Base-by-base conservation (phyloP, 169 alveolate species). In the Cryptosporidium canis region DNA sequence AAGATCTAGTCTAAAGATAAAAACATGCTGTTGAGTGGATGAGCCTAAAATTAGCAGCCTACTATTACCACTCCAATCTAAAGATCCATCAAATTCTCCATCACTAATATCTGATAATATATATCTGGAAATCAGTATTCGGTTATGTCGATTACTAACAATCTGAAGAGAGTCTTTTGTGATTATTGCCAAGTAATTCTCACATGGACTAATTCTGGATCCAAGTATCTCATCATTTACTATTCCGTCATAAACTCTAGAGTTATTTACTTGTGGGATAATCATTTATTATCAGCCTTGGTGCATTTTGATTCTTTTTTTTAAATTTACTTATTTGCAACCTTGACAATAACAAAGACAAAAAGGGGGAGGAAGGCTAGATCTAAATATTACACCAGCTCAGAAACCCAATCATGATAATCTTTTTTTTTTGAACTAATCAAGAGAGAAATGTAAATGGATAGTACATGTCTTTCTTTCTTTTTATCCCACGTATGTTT, bases 81-180 rank as follows among this genome's bases (percentile, higher is more conserved):
- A 16, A 24, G 12, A 0, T 12, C 72, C 87, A 39, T 33, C 58
- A 58, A 58, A 61, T 27, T 51, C 48, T n/a, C 55, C 53, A 27
- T n/a, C n/a, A n/a, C n/a, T 24, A 21, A 12, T 8, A 41, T 41
- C 27, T 0, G 12, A 37, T 43, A 66, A 37, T 41, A 33, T 66
- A 66, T 16, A 66, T 2, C 72, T 24, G 53, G 77, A 45, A 12
- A 77, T 7, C 1, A 77, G 45, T 29, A 77, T 63, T 39, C 87
- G 12, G n/a, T 77, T 58, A n/a, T 48, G 87, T n/a, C 87, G 68
- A 58, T 77, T 77, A 63, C 87, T 77, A 1, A 77, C 64, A 21
- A 77, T 77, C 41, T 58, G 77, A 35, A 77, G 41, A 27, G 70
- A 35, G 11, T 58, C 37, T 27, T 12, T 56, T 21, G 87, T 56